Base-by-base conservation (phyloP, 2,329 filamentous ascomycete species). In the Ophiostoma ips region DNA sequence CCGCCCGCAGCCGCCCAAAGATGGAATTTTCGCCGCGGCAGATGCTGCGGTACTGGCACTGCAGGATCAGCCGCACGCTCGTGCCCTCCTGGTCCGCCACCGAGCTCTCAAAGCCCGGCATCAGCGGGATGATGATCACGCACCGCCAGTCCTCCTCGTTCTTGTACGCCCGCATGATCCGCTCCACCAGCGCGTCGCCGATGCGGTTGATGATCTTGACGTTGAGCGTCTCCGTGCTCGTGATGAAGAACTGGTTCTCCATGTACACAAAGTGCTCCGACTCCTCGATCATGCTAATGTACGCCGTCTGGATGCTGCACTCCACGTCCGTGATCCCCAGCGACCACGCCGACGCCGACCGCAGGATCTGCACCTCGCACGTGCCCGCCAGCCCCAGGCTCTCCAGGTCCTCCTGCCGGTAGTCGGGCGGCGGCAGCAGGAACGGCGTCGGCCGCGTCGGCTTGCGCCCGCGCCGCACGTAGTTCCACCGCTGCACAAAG, bases 241-340 rank as follows among this genome's bases (percentile, higher is more conserved):
- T 94, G 64, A 98, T 85, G 69, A 94, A 98, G 67, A 96, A 98
- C 62, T 98, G 92, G 62, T 98, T 98, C 64, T 98, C 92, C 57
- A 96, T 95, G 66, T 98, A 96, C 48, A 96, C 87, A 60, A 95
- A 95, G 64, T 96, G 92, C 45, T 98, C 87, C 2, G 88, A 95
- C 56, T 90, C 84, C 56, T 92, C 83, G 58, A 98, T 98, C 71
- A 94, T 80, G 63, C 94, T 92, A 57, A 94, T 77, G 61, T 96
- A 96, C 3, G 92, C 90, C 55, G 84, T 92, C 74, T 94, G 89
- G 62, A 98, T 96, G 62, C 90, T 96, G 64, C 89, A 83, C 63
- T 98, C 92, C 1, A 83, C 85, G 52, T 87, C 78, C 50, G 87
- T 84, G 13, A 88, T 88, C 15, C 92, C 92, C 2, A 95, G 75